Evolutionary conservation across 2,329 filamentous ascomycete genomes (phyloP), one percentile per base, ranked within the genome.

Genomic region (Scleromitrula shiraiana): DNA sequence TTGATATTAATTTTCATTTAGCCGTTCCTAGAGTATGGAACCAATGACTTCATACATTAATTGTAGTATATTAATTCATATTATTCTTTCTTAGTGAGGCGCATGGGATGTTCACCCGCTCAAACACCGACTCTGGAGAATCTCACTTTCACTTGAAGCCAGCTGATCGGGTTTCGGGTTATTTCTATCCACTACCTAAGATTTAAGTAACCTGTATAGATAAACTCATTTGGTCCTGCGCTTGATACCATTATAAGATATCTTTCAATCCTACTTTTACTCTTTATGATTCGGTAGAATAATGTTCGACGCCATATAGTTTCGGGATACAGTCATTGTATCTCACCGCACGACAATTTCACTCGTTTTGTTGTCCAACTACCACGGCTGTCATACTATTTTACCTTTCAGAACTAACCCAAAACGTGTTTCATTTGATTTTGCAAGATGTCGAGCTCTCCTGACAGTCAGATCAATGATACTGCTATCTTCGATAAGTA

Each of bases 401-500:
- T 35, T 20, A 3, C 4, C 5, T 15, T 41, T 35, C 14, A 38
- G 7, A 7, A 35, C 23, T 17, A 47, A 22, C 8, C 12, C 8
- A 3, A 8, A 2, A 19, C 29, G 7, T 20, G 22, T 2, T 24
- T 22, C 29, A 14, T 26, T 30, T 23, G 27, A 14, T 35, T 20
- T 15, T 24, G 5, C 24, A 41, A n/a, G 26, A 57, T 56, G 54
- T 33, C 53, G 5, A 43, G 52, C 10, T 57, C 58, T 41, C 53
- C 56, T 29, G 55, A 56, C 26, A 57, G 51, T 41, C 59, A 56
- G 37, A 49, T 50, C n/a, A 50, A 41, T 15, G 55, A 58, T 37
- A 53, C n/a, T n/a, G n/a, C 53, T n/a, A 51, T 61, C 30, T 62
- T 58, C 42, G 57, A 62, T 37, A 59, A 53, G 38, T 53, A 53